Evolutionary conservation across 352 stramenopile genomes (phyloP).

Genomic region (Hyaloperonospora arabidopsidis): DNA sequence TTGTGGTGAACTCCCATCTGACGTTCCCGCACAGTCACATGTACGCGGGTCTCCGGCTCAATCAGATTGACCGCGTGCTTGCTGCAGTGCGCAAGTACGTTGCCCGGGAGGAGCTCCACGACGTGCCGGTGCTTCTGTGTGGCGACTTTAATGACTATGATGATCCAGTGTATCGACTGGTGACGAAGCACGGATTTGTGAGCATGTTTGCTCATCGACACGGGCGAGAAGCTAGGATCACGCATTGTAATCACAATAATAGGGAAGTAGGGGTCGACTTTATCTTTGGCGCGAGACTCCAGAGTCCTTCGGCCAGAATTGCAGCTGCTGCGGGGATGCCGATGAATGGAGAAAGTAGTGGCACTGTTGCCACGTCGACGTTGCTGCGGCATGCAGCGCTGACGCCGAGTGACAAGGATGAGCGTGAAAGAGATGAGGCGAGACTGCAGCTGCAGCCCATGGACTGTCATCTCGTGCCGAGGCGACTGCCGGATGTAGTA

Average conservation of each 20-base stretch:
- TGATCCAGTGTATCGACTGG: conserved; percentile 68
- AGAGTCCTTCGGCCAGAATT: conserved; percentile 10
- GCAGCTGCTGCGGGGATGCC: neutral
- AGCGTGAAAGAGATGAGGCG: neutral
- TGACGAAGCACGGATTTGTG: conserved; percentile 61
- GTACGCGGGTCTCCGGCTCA: conserved; percentile 70
- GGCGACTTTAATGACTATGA: conserved; percentile 86
- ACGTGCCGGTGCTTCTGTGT: conserved; percentile 73
- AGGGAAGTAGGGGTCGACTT: conserved; percentile 82
- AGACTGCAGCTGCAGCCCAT: conserved; percentile 49
- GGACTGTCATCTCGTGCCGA: conserved; percentile 54
- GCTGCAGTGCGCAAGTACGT: conserved; percentile 63
- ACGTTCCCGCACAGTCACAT: conserved; percentile 78
- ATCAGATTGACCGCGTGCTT: conserved; percentile 76
- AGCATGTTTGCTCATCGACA: conserved; percentile 72
- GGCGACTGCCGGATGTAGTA: conserved; percentile 49
- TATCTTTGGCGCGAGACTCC: conserved; percentile 63
- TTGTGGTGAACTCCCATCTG: conserved; percentile 80
- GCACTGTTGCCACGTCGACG: neutral
- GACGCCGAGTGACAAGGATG: conserved; percentile 4
- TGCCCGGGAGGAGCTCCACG: conserved; percentile 44
- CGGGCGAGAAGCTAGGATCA: conserved; percentile 74
- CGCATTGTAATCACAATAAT: conserved; percentile 87
- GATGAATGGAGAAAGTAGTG: neutral
- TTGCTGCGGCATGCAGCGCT: conserved; percentile 1